A percentile compares a stretch with the other conserved stretches of the same genome.
phyloP scores from a whole-genome alignment of 2,329 filamentous ascomycete species.

The Neobulgaria alba region DNA sequence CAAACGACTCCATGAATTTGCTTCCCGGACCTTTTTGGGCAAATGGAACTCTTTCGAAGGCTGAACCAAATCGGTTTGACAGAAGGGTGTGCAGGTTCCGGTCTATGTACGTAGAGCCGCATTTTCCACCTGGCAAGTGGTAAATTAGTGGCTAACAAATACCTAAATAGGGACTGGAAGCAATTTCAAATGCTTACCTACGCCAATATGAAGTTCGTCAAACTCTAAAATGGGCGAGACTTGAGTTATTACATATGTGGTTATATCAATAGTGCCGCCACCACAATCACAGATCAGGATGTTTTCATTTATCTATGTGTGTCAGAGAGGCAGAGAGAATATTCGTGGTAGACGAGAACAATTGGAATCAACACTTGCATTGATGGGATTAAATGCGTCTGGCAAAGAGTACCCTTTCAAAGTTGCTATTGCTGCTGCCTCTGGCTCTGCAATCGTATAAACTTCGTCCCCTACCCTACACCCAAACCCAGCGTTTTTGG shows the following conservation, averaged over 20 bases:
- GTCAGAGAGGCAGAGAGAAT: neutral
- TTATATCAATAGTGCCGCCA: slow-evolving; percentile 23
- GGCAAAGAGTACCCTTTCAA: slow-evolving; percentile 4
- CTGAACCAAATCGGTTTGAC: slow-evolving; percentile 7
- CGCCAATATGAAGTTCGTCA: slow-evolving; percentile 16
- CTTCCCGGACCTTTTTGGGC: slow-evolving; percentile 9
- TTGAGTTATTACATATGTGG: slow-evolving; percentile 11
- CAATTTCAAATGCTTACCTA: slow-evolving; percentile 6
- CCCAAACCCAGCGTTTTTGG: slow-evolving; percentile 18
- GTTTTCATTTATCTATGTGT: slow-evolving; percentile 4
- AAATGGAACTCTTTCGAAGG: slow-evolving; percentile 2
- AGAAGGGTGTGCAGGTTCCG: slow-evolving; percentile 9
- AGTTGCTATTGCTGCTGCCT: slow-evolving; percentile 21
- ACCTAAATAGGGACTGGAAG: neutral
- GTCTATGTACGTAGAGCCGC: slow-evolving; percentile 16
- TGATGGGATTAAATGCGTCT: neutral
- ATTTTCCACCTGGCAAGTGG: slow-evolving; percentile 8
- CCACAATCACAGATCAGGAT: slow-evolving; percentile 26
- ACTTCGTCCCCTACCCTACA: slow-evolving; percentile 11
- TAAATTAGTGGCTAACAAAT: neutral
- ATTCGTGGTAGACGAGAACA: neutral
- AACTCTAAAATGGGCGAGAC: slow-evolving; percentile 11
- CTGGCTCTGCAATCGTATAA: slow-evolving; percentile 20
- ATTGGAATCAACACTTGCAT: neutral
- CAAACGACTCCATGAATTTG: slow-evolving; percentile 11